Conservation (phyloP, 83 land plant genomes). For the Larix sibirica region DNA sequence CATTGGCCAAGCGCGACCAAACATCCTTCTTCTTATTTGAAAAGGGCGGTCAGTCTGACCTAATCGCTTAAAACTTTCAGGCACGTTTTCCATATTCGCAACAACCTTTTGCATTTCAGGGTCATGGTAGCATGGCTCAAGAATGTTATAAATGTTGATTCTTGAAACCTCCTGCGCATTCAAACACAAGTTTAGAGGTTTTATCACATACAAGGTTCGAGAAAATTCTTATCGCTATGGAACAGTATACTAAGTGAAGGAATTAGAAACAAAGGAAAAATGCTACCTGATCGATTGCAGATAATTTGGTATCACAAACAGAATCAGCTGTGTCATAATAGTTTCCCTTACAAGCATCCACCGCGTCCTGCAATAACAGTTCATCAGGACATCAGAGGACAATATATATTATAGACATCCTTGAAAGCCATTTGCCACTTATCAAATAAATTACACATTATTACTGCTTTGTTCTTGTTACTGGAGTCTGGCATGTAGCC, state of each 20-base stretch:
- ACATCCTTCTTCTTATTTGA: slow-evolving; percentile 85
- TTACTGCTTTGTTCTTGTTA: background rate
- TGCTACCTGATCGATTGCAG: slow-evolving; percentile 57
- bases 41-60: slow-evolving; percentile 83
- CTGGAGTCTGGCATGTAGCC: background rate
- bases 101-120: slow-evolving; percentile 14
- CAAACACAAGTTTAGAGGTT: background rate
- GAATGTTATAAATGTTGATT: slow-evolving; percentile 85
- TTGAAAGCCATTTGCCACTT: background rate
- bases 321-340: slow-evolving; percentile 59
- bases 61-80: slow-evolving; percentile 72
- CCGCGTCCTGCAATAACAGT: slow-evolving; percentile 49
- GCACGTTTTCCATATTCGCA: slow-evolving; percentile 41
- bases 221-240: background rate
- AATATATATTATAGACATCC: background rate
- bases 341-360: slow-evolving; percentile 55
- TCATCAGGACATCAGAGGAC: background rate
- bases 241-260: background rate
- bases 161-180: slow-evolving; percentile 46
- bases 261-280: background rate
- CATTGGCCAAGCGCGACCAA: slow-evolving; percentile 96
- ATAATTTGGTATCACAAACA: slow-evolving; percentile 38
- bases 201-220: background rate
- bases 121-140: slow-evolving; percentile 93
- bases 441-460: background rate